Base-by-base conservation (phyloP, 371 early-diverging fungal species). In the Actinomucor elegans region DNA sequence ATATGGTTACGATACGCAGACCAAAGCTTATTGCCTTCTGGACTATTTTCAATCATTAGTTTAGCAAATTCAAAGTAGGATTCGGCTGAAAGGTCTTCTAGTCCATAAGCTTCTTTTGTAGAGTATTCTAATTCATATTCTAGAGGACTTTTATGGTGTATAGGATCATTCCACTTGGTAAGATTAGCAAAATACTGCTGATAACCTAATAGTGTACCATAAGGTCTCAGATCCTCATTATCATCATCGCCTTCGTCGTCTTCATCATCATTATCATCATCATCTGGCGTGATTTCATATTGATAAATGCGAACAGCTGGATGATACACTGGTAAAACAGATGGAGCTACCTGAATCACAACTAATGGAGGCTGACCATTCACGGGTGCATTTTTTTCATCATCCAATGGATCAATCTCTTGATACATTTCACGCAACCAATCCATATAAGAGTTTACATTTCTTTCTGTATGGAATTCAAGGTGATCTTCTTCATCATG, bases 261-360 rank as follows among this genome's bases (percentile, higher is more conserved):
- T 0, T 52, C 52, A 2, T 57, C 57, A 24, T 51, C 54, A 10
- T 34, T 35, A 18, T 57, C 47, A 4, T 51, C 49, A 8, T 55
- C 32, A 12, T 58, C 36, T 14, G 59, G 52, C 20, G 55, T 52
- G 11, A 62, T 51, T 34, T 67, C 61, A 62, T 90, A 90, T 51
- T 73, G 63, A 60, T 85, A 81, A 10, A 92, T 80, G 18, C 92
- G 84, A 38, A 89, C 72, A 2, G 83, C 67, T 24, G 93, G 93
- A 53, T 84, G 73, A 69, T 83, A 86, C n/a, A 75, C 79, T 0
- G 91, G 92, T 33, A 92, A 71, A 21, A 93, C 79, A 23, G 89
- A 83, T 0, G 92, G 93, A 8, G 83, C 65, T 0, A 88, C 80
- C n/a, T 81, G 73, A 20, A 87, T 66, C 1, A 86, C 79, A 2